A percentile compares a stretch with the other conserved stretches of the same genome.
These are phyloP conservation scores for Dendrobium catenatum DNA, from an alignment of 106 monocot genomes.

Conservation along the genomic window DNA sequence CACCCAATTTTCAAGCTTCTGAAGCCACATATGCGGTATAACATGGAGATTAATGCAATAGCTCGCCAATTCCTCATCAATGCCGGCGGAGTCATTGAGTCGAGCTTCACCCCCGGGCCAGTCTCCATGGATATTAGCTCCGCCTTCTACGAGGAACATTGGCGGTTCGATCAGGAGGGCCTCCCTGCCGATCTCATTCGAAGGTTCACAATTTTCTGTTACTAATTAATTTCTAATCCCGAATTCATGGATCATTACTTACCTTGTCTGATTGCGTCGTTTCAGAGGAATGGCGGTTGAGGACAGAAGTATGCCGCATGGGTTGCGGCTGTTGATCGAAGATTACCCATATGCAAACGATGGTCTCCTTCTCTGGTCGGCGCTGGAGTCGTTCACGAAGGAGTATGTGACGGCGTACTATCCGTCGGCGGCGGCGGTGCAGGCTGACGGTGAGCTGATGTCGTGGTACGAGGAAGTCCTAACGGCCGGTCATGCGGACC, in stretches of 20 bases:
- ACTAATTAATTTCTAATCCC: background rate
- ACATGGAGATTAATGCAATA: conserved; percentile 71
- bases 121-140: conserved; percentile 72
- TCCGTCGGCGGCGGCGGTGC: conserved; percentile 20
- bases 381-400: conserved; percentile 43
- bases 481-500: conserved; percentile 72
- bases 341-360: conserved; percentile 98
- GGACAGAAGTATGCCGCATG: conserved; percentile 67
- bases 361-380: conserved; percentile 90
- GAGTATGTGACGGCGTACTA: conserved; percentile 58
- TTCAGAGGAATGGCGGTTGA: conserved; percentile 69
- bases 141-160: conserved; percentile 42
- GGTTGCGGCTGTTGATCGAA: conserved; percentile 49
- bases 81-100: conserved; percentile 79
- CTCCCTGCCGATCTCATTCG: conserved; percentile 86
- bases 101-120: conserved; percentile 72
- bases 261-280: background rate
- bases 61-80: conserved; percentile 83
- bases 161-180: conserved; percentile 78
- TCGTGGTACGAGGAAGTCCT: conserved; percentile 75
- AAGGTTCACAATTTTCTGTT: conserved; percentile 18
- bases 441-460: conserved; percentile 67
- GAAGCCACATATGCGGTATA: conserved; percentile 91
- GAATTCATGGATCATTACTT: background rate
- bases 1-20: conserved; percentile 89